Evolutionary conservation across 306 rosid genomes (phyloP), one percentile per base, ranked within the genome.

Genomic region (Boehmeria nivea): DNA sequence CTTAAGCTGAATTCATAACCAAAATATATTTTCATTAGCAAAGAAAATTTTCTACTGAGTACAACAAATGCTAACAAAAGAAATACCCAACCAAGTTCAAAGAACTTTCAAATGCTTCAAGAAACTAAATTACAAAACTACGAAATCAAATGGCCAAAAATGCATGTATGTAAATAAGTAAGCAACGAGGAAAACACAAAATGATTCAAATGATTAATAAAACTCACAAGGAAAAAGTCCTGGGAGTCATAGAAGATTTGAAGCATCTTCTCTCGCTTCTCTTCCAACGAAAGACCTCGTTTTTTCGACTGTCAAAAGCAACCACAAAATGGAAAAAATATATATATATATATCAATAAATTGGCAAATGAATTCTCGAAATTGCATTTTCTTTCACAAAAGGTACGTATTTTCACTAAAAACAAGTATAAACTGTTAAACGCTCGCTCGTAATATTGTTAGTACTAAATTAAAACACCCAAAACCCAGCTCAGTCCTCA

Each of bases 231-330:
- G 74, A 23, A 91, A 66, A 91, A 91, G 47, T 76, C 94, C 68
- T 91, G 98, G 13, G 94, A 87, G 3, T 87, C 95, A 23, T 91
- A 84, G 61, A 91, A 91, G 58, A 91, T 82, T 65, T 87, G 94
- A 66, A 87, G 98, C 84, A 91, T 91, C 85, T 80, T 91, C 79
- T 87, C 95, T 8, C 98, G 95, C 87, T 91, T 91, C 82, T 91
- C 98, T 48, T 91, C 95, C 79, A 91, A 55, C 12, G 98, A 91
- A 58, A 91, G 89, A 15, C 98, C 98, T 66, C 96, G 78, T 77
- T 82, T 91, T 91, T 91, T 87, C 54, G 96, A 91, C 98, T 90
- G n/a, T 67, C 42, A 59, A n/a, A n/a, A n/a, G n/a, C n/a, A n/a
- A n/a, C 15, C 66, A 34, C n/a, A 23, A 70, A 57, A 15, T 27